phyloP scores from a whole-genome alignment of 192 early-diverging fungal species.

The Endogone sp. region DNA sequence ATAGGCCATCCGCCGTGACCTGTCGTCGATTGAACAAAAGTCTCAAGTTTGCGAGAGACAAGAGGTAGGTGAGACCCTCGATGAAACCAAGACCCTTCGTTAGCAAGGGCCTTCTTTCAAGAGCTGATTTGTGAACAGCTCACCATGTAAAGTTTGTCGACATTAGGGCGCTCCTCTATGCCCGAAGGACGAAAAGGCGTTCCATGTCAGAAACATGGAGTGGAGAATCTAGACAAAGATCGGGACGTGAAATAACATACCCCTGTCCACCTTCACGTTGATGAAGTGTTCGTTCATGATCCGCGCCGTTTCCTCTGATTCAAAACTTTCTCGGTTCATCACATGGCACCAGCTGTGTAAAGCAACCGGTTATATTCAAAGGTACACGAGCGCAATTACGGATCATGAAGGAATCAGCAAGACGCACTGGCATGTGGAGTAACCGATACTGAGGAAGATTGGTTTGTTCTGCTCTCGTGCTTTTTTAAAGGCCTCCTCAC shows the following conservation, averaged over 20 bases:
- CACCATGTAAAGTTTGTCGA: conserved; percentile 61
- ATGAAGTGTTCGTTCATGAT: conserved; percentile 60
- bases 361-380: background rate
- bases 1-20: conserved; percentile 68
- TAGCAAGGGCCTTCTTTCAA: no score
- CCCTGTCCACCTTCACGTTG: conserved; percentile 46
- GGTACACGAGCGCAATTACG: no score
- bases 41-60: background rate
- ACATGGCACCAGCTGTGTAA: conserved; percentile 53
- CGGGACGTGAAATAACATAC: background rate
- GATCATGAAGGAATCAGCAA: no score
- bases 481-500: conserved; percentile 53
- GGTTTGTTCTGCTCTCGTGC: conserved; percentile 50
- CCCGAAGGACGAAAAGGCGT: conserved; percentile 1
- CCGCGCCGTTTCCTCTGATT: conserved; percentile 43
- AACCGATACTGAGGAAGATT: conserved; percentile 62
- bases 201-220: background rate
- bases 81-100: no score
- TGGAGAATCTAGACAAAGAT: background rate
- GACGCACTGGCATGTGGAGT: conserved; percentile 59
- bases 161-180: conserved; percentile 56
- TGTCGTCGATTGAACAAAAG: conserved; percentile 18
- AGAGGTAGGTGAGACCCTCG: background rate
- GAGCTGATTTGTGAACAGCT: no score
- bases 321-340: conserved; percentile 63